These are phyloP conservation scores for Mortierella sp. DNA, from an alignment of 371 early-diverging fungal genomes.

Conservation along the genomic window DNA sequence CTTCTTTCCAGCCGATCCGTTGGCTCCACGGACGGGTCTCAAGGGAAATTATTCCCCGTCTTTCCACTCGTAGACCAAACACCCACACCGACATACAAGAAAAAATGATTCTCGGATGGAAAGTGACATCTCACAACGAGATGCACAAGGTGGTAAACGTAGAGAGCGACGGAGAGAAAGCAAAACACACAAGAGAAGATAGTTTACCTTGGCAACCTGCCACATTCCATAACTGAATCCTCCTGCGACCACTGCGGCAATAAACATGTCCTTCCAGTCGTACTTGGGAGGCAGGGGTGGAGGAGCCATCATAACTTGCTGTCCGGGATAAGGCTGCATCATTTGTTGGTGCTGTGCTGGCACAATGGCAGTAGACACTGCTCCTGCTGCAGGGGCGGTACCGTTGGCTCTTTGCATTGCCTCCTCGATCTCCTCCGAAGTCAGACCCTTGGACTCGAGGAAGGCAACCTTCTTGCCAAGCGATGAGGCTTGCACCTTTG, in stretches of 20 bases:
- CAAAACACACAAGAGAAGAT: not conserved
- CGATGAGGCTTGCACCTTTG: slow-evolving; percentile 91
- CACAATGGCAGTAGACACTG: slow-evolving; percentile 23
- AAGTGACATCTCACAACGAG: slow-evolving; percentile 12
- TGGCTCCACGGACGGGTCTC: not conserved
- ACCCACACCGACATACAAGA: not conserved
- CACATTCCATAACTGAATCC: slow-evolving; percentile 90
- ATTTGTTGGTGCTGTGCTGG: slow-evolving; percentile 47
- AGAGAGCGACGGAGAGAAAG: not conserved
- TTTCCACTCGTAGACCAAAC: slow-evolving; percentile 1
- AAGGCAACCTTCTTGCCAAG: slow-evolving; percentile 94
- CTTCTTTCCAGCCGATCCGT: slow-evolving; percentile 34
- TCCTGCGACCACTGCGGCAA: slow-evolving; percentile 89
- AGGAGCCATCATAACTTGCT: slow-evolving; percentile 62
- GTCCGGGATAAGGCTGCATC: slow-evolving; percentile 27
- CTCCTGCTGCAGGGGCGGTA: slow-evolving; percentile 43
- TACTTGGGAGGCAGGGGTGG: slow-evolving; percentile 82
- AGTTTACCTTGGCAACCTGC: slow-evolving; percentile 80
- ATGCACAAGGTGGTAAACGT: not conserved
- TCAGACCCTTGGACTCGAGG: slow-evolving; percentile 95
- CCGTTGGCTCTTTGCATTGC: slow-evolving; percentile 82
- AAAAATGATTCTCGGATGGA: slow-evolving; percentile 5
- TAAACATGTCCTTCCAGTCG: slow-evolving; percentile 95
- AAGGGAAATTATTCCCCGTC: slow-evolving; percentile 20
- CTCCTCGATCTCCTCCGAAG: slow-evolving; percentile 91